Base-by-base conservation (phyloP, 192 early-diverging fungal species). In the Backusella liffmaniae region DNA sequence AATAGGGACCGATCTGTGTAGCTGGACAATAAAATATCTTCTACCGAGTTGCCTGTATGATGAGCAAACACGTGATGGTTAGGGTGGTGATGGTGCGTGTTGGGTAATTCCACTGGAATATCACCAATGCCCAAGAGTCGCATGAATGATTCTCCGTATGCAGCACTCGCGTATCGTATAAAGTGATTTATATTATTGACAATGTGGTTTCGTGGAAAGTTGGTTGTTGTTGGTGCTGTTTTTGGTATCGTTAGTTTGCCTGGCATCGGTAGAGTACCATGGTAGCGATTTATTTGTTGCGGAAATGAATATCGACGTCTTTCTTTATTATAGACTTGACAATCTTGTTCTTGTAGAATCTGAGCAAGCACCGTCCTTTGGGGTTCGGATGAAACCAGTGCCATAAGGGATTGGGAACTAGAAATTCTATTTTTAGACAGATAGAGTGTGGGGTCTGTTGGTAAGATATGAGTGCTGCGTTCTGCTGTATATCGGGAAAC, bases 61-160 rank as follows among this genome's bases (percentile, higher is more conserved):
- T 86, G 84, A 18, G 96, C 88, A 80, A 94, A 97, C 66, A 90
- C 90, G 37, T 89, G 86, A 21, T 74, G 73, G 34, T 74, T 74
- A 26, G 73, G 73, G n/a, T 74, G 73, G 1, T 73, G 72, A 13
- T 73, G 72, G 3, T 51, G 73, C 9, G 73, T 67, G 8, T 71
- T 78, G 39, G 83, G 85, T 30, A 83, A 46, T 1, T 79, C 66
- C 41, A 77, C 67, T 4, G 82, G 85, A 67, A 86, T 84, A 32
- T 77, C 66, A 21, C 86, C 85, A 59, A 93, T 87, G 5, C 92
- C 92, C 21, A 92, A 77, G 1, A 92, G 88, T 39, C 88, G 85
- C 92, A 93, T 92, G 67, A 93, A 93, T 15, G 87, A 87, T 65
- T 90, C 86, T 15, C 92, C 92, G 37, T 93, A 93, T 5, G 89